phyloP scores from a whole-genome alignment of 1,284 basidiomycete genomes.

The Athelia psychrophila region DNA sequence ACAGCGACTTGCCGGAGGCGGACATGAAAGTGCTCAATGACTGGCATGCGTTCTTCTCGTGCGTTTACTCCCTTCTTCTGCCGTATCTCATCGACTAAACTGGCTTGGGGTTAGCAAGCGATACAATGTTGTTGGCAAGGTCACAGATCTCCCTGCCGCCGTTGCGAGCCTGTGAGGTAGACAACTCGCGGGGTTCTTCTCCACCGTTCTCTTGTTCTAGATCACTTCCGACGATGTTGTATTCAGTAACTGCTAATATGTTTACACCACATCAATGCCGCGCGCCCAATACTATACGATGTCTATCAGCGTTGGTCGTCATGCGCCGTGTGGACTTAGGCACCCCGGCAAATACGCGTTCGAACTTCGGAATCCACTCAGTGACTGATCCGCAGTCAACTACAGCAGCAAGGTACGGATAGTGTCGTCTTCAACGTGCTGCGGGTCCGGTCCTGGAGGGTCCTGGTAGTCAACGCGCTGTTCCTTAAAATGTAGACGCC shows the following conservation, averaged over 20 bases:
- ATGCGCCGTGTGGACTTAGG: no score
- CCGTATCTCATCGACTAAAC: background rate
- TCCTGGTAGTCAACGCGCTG: no score
- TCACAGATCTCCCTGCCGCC: constrained; percentile 42
- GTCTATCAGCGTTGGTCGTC: no score
- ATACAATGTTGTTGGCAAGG: constrained; percentile 80
- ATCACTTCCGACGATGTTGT: background rate
- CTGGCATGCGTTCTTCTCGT: constrained; percentile 83
- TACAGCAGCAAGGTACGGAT: no score
- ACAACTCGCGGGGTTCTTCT: background rate
- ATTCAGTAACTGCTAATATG: background rate
- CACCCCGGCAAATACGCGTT: no score
- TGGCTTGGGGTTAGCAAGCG: constrained; percentile 52
- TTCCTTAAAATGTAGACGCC: no score
- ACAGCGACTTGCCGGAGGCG: constrained; percentile 70
- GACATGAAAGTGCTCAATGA: constrained; percentile 87
- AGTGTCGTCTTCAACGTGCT: no score
- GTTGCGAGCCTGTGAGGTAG: constrained; percentile 22
- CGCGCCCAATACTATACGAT: no score
- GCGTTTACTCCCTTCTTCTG: constrained; percentile 26
- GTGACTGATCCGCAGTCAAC: no score
- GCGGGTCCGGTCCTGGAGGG: no score
- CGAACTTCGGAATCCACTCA: no score
- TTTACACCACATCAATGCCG: no score
- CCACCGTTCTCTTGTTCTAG: background rate